A percentile compares a stretch with the other conserved stretches of the same genome.
phyloP scores from a whole-genome alignment of 2,329 filamentous ascomycete species.

The Cladobotryum protrusum region DNA sequence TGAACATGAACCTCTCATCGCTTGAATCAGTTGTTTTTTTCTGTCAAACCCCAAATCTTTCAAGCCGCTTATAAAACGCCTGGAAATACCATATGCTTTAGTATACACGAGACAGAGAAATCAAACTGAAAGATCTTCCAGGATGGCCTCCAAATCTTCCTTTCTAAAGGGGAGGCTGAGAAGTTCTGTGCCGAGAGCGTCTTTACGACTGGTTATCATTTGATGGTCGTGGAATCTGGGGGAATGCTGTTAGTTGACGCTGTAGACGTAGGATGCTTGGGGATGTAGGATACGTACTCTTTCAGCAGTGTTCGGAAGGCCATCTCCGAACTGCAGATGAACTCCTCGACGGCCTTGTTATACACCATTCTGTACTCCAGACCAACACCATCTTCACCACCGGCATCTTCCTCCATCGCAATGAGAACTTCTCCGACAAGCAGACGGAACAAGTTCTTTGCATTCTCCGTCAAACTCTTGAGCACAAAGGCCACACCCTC shows the following conservation, averaged over 20 bases:
- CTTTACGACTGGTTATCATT: slow-evolving; percentile 87
- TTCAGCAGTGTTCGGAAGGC: slow-evolving; percentile 90
- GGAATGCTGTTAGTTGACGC: slow-evolving; percentile 20
- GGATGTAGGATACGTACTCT: slow-evolving; percentile 53
- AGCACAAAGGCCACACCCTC: slow-evolving; percentile 91
- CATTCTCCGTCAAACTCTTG: slow-evolving; percentile 85
- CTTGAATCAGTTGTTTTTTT: background rate
- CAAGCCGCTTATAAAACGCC: background rate
- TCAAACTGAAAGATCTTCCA: slow-evolving; percentile 59
- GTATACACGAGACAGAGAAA: background rate
- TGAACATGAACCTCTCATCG: too few relatives aligned
- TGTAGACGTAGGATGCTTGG: background rate
- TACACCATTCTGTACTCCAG: slow-evolving; percentile 90
- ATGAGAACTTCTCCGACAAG: slow-evolving; percentile 79
- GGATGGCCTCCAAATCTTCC: slow-evolving; percentile 80
- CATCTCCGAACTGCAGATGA: slow-evolving; percentile 95
- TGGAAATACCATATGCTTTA: background rate
- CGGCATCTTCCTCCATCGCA: slow-evolving; percentile 54
- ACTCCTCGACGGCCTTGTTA: slow-evolving; percentile 92
- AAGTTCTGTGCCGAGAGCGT: slow-evolving; percentile 77
- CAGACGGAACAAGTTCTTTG: slow-evolving; percentile 77
- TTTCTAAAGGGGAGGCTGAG: slow-evolving; percentile 78
- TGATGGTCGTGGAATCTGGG: slow-evolving; percentile 88
- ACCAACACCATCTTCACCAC: slow-evolving; percentile 48
- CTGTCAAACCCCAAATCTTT: background rate